These are phyloP conservation scores for Syzygium malaccense DNA, from an alignment of 441 rosid genomes.

Conservation along the genomic window DNA sequence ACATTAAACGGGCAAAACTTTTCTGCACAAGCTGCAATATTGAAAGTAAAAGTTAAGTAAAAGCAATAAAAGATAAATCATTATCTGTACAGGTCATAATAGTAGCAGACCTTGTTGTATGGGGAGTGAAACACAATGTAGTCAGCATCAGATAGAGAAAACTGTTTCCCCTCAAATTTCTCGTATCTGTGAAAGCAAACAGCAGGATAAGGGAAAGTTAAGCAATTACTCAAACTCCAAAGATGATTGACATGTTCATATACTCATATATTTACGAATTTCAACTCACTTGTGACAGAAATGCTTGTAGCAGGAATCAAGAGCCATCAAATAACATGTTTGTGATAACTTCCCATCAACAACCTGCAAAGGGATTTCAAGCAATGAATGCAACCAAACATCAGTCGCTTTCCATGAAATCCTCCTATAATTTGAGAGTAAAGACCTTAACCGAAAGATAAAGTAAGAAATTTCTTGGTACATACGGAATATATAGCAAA, in stretches of 20 bases:
- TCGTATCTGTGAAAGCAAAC: conserved; percentile 49
- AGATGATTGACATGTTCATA: neutral
- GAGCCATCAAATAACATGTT: conserved; percentile 97
- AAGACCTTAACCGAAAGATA: neutral
- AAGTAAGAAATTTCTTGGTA: neutral
- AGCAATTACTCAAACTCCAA: neutral
- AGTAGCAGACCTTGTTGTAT: conserved; percentile 72
- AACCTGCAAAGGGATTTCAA: conserved; percentile 44
- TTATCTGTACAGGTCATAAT: neutral
- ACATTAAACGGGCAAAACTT: conserved; percentile 89
- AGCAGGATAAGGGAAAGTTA: neutral
- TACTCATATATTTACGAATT: conserved; percentile 1
- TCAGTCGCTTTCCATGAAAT: neutral
- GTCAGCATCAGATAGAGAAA: conserved; percentile 70
- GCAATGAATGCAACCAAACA: neutral
- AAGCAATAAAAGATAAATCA: neutral
- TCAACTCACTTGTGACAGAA: conserved; percentile 70
- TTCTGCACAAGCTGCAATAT: conserved; percentile 91
- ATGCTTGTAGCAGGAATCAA: conserved; percentile 83
- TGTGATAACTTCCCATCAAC: conserved; percentile 99
- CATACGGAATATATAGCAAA: neutral
- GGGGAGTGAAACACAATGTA: conserved; percentile 94
- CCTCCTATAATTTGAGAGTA: neutral
- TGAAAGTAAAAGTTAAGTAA: neutral
- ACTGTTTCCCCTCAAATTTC: conserved; percentile 73